phyloP scores from a whole-genome alignment of 2,329 filamentous ascomycete species.

The Hirsutella rhossiliensis region DNA sequence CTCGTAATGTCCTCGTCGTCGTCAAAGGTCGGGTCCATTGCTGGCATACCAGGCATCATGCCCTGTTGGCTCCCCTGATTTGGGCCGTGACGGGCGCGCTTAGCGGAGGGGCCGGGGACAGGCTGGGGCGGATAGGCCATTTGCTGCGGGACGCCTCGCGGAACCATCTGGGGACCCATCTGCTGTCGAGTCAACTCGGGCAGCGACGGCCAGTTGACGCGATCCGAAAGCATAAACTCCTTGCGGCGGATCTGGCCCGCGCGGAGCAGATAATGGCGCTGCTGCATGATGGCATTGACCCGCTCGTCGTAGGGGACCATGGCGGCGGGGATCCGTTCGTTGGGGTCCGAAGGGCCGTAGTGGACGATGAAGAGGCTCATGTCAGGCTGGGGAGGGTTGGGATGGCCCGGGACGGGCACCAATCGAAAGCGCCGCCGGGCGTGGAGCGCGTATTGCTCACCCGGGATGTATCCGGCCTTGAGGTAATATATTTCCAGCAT shows the following conservation, averaged over 20 bases:
- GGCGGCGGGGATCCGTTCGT: conserved; percentile 58
- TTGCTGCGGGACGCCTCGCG: conserved; percentile 40
- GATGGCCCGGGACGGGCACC: conserved; percentile 56
- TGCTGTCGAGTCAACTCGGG: conserved; percentile 40
- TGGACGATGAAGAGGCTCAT: conserved; percentile 83
- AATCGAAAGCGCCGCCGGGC: conserved; percentile 80
- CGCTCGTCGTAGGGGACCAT: conserved; percentile 53
- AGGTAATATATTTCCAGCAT: conserved; percentile 82
- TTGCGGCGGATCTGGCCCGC: conserved; percentile 78
- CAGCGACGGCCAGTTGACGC: conserved; percentile 80
- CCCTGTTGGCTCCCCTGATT: conserved; percentile 24
- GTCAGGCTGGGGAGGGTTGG: conserved; percentile 60
- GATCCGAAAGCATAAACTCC: conserved; percentile 88
- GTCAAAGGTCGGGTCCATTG: conserved; percentile 44
- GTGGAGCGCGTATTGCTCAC: conserved; percentile 64
- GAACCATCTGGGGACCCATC: conserved; percentile 33
- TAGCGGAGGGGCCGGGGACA: conserved; percentile 38
- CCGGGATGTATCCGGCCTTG: conserved; percentile 66
- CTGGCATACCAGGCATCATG: conserved; percentile 24
- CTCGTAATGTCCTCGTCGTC: conserved; percentile 83
- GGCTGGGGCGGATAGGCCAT: conserved; percentile 51
- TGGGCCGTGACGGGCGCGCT: conserved; percentile 37
- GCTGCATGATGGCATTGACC: conserved; percentile 46
- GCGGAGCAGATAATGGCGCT: conserved; percentile 52
- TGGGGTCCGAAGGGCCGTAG: conserved; percentile 66